Percentiles rank a stretch among this genome's conserved stretches.
Conservation (phyloP, 495 filamentous ascomycete genomes). For the Neurospora hispaniola region DNA sequence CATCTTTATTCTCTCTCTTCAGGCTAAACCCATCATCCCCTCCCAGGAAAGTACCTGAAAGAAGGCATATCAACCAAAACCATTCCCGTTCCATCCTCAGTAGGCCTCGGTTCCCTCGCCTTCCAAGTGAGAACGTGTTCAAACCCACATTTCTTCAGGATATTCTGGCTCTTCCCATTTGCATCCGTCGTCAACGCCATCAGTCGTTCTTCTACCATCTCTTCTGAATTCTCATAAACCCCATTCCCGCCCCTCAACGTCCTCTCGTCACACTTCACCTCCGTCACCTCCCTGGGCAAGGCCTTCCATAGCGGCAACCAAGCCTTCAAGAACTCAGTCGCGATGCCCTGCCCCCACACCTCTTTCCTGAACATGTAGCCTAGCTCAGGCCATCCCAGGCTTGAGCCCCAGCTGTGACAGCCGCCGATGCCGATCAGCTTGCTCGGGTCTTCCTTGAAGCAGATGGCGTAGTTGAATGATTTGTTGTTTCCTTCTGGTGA, state of each 20-base stretch:
- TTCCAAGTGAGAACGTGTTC: constrained; percentile 17
- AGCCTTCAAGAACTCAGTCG: constrained; percentile 34
- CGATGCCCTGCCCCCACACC: constrained; percentile 35
- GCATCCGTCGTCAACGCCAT: constrained; percentile 23
- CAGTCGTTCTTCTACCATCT: constrained; percentile 20
- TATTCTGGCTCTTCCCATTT: constrained; percentile 27
- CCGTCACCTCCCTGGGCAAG: constrained; percentile 27
- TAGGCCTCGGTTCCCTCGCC: constrained; percentile 9
- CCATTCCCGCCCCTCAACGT: constrained; percentile 5
- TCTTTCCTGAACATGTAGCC: constrained; percentile 38
- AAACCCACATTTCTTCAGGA: constrained; percentile 32
- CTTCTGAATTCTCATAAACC: constrained; percentile 12
- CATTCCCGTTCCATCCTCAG: not conserved
- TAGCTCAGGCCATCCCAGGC: constrained; percentile 35
- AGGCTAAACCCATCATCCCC: not conserved
- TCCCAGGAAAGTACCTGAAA: constrained; percentile 11
- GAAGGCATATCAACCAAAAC: constrained; percentile 8
- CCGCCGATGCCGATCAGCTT: constrained; percentile 34
- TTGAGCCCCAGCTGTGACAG: constrained; percentile 8
- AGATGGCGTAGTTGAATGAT: constrained; percentile 32
- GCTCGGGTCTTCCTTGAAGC: constrained; percentile 19
- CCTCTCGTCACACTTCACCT: constrained; percentile 14
- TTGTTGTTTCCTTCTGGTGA: constrained; percentile 16
- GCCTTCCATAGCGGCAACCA: constrained; percentile 27
- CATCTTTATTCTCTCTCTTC: not conserved